Evolutionary conservation across 2,329 filamentous ascomycete species (phyloP).

Genomic region (Fusarium tjaetaba): DNA sequence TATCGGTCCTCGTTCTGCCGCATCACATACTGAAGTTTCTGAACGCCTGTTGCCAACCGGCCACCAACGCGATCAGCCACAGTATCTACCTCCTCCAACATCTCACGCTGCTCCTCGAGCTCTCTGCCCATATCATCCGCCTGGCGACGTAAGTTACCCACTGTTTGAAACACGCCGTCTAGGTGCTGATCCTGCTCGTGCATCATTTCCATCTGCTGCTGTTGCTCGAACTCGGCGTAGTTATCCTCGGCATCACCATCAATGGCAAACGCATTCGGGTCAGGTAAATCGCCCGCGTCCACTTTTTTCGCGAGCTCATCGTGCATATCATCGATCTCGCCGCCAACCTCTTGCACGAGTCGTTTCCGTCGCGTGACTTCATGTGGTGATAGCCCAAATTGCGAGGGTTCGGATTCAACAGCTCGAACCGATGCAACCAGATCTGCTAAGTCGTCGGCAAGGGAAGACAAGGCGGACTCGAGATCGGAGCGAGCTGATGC

Average conservation of each 20-base stretch:
- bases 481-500: constrained; percentile 79
- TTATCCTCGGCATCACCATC: constrained; percentile 58
- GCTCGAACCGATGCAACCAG: constrained; percentile 87
- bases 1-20: constrained; percentile 86
- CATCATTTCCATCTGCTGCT: constrained; percentile 92
- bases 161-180: constrained; percentile 91
- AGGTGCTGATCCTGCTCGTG: constrained; percentile 93
- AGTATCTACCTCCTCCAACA: constrained; percentile 86
- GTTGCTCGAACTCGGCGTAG: constrained; percentile 87
- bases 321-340: constrained; percentile 89
- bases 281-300: constrained; percentile 59
- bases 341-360: constrained; percentile 88
- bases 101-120: constrained; percentile 91
- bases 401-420: constrained; percentile 86
- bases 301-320: constrained; percentile 76
- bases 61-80: constrained; percentile 89
- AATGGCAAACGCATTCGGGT: constrained; percentile 68
- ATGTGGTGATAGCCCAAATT: constrained; percentile 83
- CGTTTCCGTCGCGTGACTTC: constrained; percentile 84
- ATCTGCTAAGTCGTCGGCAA: constrained; percentile 87
- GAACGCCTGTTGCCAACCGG: constrained; percentile 85
- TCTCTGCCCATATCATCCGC: constrained; percentile 96
- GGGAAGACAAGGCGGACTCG: constrained; percentile 69
- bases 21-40: constrained; percentile 86
- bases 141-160: constrained; percentile 89